Percentiles rank a stretch among this genome's conserved stretches.
These are phyloP conservation scores for Lindgomyces ingoldianus DNA, from an alignment of 495 filamentous ascomycete genomes.

Conservation along the genomic window DNA sequence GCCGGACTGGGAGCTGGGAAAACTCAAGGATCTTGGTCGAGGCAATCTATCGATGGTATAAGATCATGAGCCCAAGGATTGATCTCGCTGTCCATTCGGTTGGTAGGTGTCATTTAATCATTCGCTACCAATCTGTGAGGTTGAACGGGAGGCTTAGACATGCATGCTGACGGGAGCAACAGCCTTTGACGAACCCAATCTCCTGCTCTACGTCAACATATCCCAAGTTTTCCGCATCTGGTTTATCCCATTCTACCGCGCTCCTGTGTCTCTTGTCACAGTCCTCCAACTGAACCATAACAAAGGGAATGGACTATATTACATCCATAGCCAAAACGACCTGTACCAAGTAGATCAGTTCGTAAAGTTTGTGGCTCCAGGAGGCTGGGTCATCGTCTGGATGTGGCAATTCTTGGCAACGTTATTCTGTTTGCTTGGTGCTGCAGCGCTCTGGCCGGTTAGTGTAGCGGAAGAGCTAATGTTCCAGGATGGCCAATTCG, in stretches of 20 bases:
- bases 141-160: no score
- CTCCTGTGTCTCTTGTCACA: slow-evolving; percentile 68
- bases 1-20: slow-evolving; percentile 64
- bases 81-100: slow-evolving; percentile 66
- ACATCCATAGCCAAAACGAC: slow-evolving; percentile 75
- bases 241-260: slow-evolving; percentile 70
- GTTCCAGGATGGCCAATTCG: background rate
- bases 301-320: slow-evolving; percentile 53
- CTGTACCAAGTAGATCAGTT: slow-evolving; percentile 80
- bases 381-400: slow-evolving; percentile 54
- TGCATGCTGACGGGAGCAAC: background rate
- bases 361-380: slow-evolving; percentile 61
- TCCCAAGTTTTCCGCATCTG: slow-evolving; percentile 74
- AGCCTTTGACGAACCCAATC: slow-evolving; percentile 68
- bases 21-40: slow-evolving; percentile 62
- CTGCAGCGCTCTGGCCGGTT: slow-evolving; percentile 55
- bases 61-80: slow-evolving; percentile 76
- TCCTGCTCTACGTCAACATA: slow-evolving; percentile 68
- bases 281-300: slow-evolving; percentile 62
- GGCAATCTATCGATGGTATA: slow-evolving; percentile 83
- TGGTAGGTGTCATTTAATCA: slow-evolving; percentile 50
- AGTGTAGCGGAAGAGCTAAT: slow-evolving; percentile 24
- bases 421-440: slow-evolving; percentile 61
- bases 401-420: slow-evolving; percentile 64
- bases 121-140: no score